Evolutionary conservation across 352 stramenopile genomes (phyloP).

Genomic region (Phytophthora ohioensis): DNA sequence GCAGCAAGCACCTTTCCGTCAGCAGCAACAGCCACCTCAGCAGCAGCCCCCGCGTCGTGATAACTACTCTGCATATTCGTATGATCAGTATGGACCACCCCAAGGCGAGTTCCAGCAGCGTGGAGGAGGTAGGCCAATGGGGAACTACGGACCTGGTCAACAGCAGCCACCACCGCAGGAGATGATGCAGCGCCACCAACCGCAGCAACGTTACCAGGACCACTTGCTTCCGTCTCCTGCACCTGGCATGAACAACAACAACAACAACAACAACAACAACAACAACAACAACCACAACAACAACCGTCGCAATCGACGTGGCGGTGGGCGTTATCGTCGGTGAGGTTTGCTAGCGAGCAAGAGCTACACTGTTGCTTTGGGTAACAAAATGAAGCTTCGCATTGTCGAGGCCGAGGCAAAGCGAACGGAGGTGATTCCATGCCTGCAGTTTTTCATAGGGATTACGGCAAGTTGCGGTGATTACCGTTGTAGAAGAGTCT

Average conservation of each 20-base stretch:
- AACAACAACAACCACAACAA: background rate
- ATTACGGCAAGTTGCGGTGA: background rate
- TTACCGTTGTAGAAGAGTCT: conserved; percentile 8
- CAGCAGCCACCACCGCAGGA: conserved; percentile 37
- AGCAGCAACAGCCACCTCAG: conserved; percentile 24
- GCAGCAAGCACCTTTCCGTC: conserved; percentile 33
- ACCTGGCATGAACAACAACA: conserved; percentile 22
- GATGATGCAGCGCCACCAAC: conserved; percentile 30
- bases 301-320: conserved; percentile 46
- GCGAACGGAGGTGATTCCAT: conserved; percentile 11
- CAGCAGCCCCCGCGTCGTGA: conserved; percentile 34
- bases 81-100: conserved; percentile 41
- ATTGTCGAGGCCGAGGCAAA: conserved; percentile 1
- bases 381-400: background rate
- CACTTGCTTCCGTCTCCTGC: conserved; percentile 42
- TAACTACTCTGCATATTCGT: conserved; percentile 39
- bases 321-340: conserved; percentile 42
- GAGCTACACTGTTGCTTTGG: conserved; percentile 3
- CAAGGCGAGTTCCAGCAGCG: conserved; percentile 46
- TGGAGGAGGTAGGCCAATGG: conserved; percentile 33
- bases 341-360: conserved; percentile 16
- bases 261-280: conserved; percentile 12
- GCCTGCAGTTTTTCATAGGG: conserved; percentile 13
- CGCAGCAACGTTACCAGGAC: conserved; percentile 35
- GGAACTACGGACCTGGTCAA: conserved; percentile 32